phyloP scores from a whole-genome alignment of 345 rosid species.

The Syzygium aromaticum region DNA sequence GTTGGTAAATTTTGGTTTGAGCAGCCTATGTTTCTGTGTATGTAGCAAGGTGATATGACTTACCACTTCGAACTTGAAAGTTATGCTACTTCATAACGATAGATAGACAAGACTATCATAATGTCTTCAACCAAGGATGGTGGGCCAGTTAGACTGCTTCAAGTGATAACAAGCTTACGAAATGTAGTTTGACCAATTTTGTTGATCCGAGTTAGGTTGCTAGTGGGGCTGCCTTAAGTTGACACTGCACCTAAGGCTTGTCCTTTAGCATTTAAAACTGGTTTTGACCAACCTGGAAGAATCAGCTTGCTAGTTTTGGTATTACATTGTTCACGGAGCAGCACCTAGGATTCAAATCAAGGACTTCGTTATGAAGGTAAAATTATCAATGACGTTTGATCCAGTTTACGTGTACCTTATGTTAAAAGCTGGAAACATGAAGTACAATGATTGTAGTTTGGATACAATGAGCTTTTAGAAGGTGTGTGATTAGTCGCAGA shows the following conservation, averaged over 20 bases:
- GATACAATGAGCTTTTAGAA: not conserved
- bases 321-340: not conserved
- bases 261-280: not conserved
- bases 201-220: not conserved
- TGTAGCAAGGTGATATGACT: not conserved
- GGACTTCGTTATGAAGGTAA: not conserved
- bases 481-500: not conserved
- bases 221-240: not conserved
- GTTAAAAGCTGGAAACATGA: not conserved
- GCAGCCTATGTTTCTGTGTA: not conserved
- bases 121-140: not conserved
- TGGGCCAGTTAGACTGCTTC: not conserved
- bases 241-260: not conserved
- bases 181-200: not conserved
- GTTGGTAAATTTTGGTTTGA: not conserved
- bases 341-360: not conserved
- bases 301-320: not conserved
- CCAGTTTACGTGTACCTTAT: not conserved
- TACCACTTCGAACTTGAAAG: not conserved
- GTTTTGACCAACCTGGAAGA: not conserved
- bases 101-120: not conserved
- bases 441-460: not conserved
- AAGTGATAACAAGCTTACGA: not conserved
- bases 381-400: not conserved
- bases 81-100: not conserved